A percentile compares a stretch with the other conserved stretches of the same genome.
Evolutionary conservation across 306 rosid species (phyloP).

Genomic region (Albizia julibrissin): DNA sequence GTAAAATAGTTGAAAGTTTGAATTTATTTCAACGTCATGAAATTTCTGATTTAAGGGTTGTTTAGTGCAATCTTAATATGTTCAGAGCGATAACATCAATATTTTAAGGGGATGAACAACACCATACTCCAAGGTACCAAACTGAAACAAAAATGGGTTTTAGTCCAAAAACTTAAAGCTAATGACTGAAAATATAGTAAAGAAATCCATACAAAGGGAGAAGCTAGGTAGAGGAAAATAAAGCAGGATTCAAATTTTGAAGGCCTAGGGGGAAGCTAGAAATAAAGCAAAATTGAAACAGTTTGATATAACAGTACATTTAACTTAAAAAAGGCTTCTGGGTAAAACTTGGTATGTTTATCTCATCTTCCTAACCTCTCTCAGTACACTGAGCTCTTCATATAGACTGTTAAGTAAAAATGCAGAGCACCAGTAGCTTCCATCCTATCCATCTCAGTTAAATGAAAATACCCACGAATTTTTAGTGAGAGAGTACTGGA

Average conservation of each 20-base stretch:
- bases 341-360: slow-evolving; percentile 29
- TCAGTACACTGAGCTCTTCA: slow-evolving; percentile 34
- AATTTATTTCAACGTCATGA: neutral
- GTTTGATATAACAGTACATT: slow-evolving; percentile 22
- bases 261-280: neutral
- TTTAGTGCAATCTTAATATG: neutral
- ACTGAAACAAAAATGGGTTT: neutral
- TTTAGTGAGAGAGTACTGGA: slow-evolving; percentile 9
- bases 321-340: slow-evolving; percentile 27
- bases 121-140: neutral
- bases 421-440: slow-evolving; percentile 27
- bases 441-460: slow-evolving; percentile 11
- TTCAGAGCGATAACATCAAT: neutral
- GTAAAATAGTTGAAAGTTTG: neutral
- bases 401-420: slow-evolving; percentile 30
- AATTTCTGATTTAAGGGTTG: neutral
- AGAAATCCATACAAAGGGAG: neutral
- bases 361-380: slow-evolving; percentile 34
- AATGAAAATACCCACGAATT: slow-evolving; percentile 20
- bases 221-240: neutral
- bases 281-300: slow-evolving; percentile 15
- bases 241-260: slow-evolving; percentile 8
- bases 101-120: neutral
- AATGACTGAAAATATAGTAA: neutral
- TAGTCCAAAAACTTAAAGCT: neutral